A percentile compares a stretch with the other conserved stretches of the same genome.
Evolutionary conservation across 345 rosid genomes (phyloP).

Genomic region (Linum tenue): DNA sequence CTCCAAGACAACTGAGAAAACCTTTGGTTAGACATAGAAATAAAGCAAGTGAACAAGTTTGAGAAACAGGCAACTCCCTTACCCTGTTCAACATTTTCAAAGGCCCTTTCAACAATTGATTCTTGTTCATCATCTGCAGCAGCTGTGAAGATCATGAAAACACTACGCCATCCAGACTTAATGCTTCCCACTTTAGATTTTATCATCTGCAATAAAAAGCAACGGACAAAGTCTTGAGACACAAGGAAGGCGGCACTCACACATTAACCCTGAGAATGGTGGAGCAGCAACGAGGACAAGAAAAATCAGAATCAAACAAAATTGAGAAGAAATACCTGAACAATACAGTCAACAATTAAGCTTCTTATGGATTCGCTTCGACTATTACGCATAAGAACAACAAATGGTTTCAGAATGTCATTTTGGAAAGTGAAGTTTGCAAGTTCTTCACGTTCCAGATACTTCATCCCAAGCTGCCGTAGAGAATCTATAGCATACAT

Average conservation of each 20-base stretch:
- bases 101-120: constrained; percentile 80
- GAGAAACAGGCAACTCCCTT: constrained; percentile 7
- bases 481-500: constrained; percentile 96
- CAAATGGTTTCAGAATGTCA: constrained; percentile 92
- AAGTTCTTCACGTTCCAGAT: constrained; percentile 83
- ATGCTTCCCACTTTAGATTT: constrained; percentile 89
- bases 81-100: constrained; percentile 95
- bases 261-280: not conserved
- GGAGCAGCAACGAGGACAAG: not conserved
- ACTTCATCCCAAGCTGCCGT: constrained; percentile 89
- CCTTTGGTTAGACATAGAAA: constrained; percentile 24
- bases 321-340: constrained; percentile 46
- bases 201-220: constrained; percentile 53
- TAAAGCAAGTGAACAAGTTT: not conserved
- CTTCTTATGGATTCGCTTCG: constrained; percentile 67
- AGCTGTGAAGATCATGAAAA: constrained; percentile 87
- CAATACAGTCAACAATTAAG: constrained; percentile 86
- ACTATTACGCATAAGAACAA: constrained; percentile 81
- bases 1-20: constrained; percentile 86
- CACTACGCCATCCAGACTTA: constrained; percentile 93
- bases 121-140: constrained; percentile 84
- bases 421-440: constrained; percentile 89
- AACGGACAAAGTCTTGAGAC: constrained; percentile 14
- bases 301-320: constrained; percentile 4
- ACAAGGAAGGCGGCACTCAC: not conserved